phyloP scores from a whole-genome alignment of 225 moss, liverwort and hornwort genomes.

The Sphagnum tenellum region DNA sequence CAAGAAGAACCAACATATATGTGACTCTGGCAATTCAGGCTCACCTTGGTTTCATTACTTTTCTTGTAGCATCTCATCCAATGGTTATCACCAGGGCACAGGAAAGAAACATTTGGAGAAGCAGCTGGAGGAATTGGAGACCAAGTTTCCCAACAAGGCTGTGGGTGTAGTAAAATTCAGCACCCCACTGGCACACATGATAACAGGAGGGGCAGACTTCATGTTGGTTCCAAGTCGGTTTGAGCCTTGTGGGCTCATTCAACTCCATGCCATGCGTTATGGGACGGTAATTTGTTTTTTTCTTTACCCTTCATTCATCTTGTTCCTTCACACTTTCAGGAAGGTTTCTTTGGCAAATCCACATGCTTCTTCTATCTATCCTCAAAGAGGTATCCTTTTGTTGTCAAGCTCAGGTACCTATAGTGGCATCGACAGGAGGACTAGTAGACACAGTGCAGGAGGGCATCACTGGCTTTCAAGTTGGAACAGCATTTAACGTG shows the following conservation, averaged over 20 bases:
- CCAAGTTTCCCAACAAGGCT: slow-evolving; percentile 62
- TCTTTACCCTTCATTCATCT: too few relatives aligned
- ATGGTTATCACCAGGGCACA: slow-evolving; percentile 45
- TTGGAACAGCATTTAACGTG: slow-evolving; percentile 63
- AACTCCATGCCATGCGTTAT: slow-evolving; percentile 92
- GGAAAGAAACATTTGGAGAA: slow-evolving; percentile 80
- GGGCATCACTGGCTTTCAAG: slow-evolving; percentile 69
- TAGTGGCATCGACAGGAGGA: slow-evolving; percentile 74
- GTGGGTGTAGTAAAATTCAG: slow-evolving; percentile 80
- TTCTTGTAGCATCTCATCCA: too few relatives aligned
- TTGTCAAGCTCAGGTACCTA: slow-evolving; percentile 36
- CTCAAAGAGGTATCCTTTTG: too few relatives aligned
- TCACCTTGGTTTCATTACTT: too few relatives aligned
- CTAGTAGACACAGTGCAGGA: slow-evolving; percentile 88
- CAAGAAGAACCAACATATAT: too few relatives aligned
- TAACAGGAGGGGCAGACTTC: slow-evolving; percentile 83
- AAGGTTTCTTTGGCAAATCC: too few relatives aligned
- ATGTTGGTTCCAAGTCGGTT: slow-evolving; percentile 83
- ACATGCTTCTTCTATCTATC: too few relatives aligned
- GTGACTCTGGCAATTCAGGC: too few relatives aligned
- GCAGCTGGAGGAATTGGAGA: slow-evolving; percentile 66
- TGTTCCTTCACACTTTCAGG: too few relatives aligned
- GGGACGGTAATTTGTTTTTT: slow-evolving; percentile 39
- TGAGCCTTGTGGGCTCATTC: slow-evolving; percentile 89
- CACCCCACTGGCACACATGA: slow-evolving; percentile 67